phyloP scores from a whole-genome alignment of 2,329 filamentous ascomycete species.

The Aureobasidium sp. region DNA sequence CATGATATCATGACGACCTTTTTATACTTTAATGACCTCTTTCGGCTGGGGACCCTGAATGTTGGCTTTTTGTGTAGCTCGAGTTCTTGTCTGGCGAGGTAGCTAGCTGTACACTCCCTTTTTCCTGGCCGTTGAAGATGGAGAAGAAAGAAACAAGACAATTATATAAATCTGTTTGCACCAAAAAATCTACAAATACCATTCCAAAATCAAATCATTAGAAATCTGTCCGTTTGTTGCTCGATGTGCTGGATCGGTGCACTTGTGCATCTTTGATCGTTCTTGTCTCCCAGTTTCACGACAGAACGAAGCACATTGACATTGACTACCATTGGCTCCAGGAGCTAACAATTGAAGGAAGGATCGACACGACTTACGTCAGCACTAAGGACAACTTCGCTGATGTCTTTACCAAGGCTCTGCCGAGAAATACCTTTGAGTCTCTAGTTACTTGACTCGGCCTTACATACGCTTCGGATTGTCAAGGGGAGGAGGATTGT shows the following conservation, averaged over 20 bases:
- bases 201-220: neutral
- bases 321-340: too few species aligned
- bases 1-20: conserved; percentile 6
- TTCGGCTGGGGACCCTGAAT: neutral
- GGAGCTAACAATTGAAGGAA: too few species aligned
- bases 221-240: neutral
- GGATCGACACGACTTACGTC: too few species aligned
- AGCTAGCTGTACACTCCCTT: neutral
- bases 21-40: neutral
- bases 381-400: too few species aligned
- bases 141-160: neutral
- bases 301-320: too few species aligned
- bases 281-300: too few species aligned
- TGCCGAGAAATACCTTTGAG: too few species aligned
- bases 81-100: neutral
- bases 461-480: too few species aligned
- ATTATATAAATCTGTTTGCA: neutral
- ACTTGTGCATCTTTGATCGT: neutral
- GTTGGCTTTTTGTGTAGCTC: neutral
- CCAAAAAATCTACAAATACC: neutral
- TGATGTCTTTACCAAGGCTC: too few species aligned
- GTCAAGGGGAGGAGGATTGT: too few species aligned
- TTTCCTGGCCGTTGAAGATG: neutral
- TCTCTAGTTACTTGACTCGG: too few species aligned
- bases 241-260: neutral